Base-by-base conservation (phyloP, 1,139 yeast species). In the Blastobotrys indianensis region DNA sequence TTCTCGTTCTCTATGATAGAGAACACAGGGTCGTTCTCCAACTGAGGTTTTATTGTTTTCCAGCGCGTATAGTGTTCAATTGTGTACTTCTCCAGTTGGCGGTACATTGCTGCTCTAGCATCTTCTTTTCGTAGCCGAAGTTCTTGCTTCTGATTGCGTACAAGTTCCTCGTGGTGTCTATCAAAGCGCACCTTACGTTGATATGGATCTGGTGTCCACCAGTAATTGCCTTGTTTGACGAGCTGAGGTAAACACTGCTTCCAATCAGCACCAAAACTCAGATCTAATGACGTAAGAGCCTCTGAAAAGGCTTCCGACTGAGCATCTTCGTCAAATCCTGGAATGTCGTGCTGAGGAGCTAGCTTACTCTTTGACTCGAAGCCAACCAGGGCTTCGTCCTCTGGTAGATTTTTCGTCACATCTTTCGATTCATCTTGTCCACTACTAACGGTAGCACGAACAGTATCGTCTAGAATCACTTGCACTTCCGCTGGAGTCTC, bases 21-120 rank as follows among this genome's bases (percentile, higher is more conserved):
- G 62, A 80, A 85, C 10, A 82, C 75, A 0, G 90, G 80, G 56
- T 85, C 94, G 42, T 81, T 80, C 4, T 68, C 63, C 3, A 85
- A 72, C 47, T 74, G 52, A 17, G 66, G 67, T 51, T 74, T 76
- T 1, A 77, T 70, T 0, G 82, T 74, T 29, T 62, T 50, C 96
- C 96, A 88, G 37, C 86, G 67, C 0, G 95, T 79, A 49, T 73
- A 75, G 51, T 78, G 72, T 33, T 71, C 69, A 32, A 87, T 68
- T 25, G 72, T 68, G 0, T 63, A 52, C 37, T 64, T 63, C 33
- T 68, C 60, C 43, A 86, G 64, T 41, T 82, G 74, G 10, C 69
- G 64, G 11, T 64, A 47, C 61, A 85, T 84, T 17, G 78, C 79
- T 47, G 73, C 75, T 41, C 76, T 80, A 30, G 76, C 66, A 7